Conservation (phyloP, 257 asterid genomes). For the Lantana camara region DNA sequence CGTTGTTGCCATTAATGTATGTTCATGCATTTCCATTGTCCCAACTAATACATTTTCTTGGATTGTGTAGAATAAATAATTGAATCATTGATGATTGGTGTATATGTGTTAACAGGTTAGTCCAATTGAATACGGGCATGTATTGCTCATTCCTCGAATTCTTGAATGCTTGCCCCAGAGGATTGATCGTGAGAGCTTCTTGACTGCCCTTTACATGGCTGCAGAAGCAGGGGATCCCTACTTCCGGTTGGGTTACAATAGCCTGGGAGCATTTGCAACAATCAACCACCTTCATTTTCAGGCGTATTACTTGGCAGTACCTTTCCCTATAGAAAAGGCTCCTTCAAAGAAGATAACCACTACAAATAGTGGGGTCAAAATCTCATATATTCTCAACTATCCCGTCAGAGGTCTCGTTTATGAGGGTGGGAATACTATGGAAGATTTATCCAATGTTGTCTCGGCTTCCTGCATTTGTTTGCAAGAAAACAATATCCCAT, state of each 20-base stretch:
- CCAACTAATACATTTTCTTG: no score
- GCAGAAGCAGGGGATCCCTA: constrained; percentile 82
- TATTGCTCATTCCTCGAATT: constrained; percentile 82
- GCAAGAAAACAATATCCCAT: constrained; percentile 85
- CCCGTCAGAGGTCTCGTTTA: constrained; percentile 87
- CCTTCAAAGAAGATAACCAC: constrained; percentile 59
- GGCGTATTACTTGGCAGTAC: constrained; percentile 68
- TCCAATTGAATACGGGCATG: constrained; percentile 96
- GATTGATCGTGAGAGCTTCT: constrained; percentile 79
- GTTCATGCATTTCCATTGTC: constrained; percentile 17
- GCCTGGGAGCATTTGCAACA: constrained; percentile 99
- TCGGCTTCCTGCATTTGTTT: constrained; percentile 81
- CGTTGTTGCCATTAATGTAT: constrained; percentile 85
- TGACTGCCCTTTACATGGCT: constrained; percentile 87
- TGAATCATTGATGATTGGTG: constrained; percentile 17
- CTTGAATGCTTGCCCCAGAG: constrained; percentile 85
- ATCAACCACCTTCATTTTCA: constrained; percentile 98
- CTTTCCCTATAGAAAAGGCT: constrained; percentile 72
- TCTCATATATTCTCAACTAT: constrained; percentile 68
- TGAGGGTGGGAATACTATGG: constrained; percentile 70
- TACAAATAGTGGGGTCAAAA: constrained; percentile 55
- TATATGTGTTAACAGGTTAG: constrained; percentile 70
- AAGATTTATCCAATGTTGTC: constrained; percentile 68
- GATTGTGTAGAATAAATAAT: no score
- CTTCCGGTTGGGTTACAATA: constrained; percentile 94